Evolutionary conservation across 2,329 filamentous ascomycete species (phyloP).

Genomic region (Paracoccidioides brasiliensis): DNA sequence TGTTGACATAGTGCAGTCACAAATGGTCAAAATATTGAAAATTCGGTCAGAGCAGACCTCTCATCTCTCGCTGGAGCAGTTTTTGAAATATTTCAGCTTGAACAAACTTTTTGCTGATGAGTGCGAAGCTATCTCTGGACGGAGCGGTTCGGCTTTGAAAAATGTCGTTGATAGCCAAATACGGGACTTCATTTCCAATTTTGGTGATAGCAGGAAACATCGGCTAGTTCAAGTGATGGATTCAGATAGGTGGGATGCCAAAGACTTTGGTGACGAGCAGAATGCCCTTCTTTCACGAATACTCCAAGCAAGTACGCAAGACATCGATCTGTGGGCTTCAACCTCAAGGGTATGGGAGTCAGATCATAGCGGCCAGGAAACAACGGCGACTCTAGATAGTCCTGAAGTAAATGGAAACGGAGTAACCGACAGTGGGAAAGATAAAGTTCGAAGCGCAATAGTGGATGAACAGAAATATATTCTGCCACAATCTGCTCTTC

Average conservation of each 20-base stretch:
- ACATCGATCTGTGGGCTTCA: slow-evolving; percentile 43
- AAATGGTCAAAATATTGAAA: slow-evolving; percentile 51
- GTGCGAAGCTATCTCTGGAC: slow-evolving; percentile 52
- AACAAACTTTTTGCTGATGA: slow-evolving; percentile 54
- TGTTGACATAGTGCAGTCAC: slow-evolving; percentile 52
- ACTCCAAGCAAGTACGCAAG: slow-evolving; percentile 45
- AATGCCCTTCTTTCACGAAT: slow-evolving; percentile 40
- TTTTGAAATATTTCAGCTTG: slow-evolving; percentile 49
- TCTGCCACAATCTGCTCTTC: slow-evolving; percentile 68
- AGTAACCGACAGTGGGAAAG: slow-evolving; percentile 32
- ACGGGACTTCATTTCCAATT: slow-evolving; percentile 45
- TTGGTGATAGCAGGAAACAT: slow-evolving; percentile 45
- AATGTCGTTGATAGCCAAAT: slow-evolving; percentile 51
- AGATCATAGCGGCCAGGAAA: slow-evolving; percentile 14
- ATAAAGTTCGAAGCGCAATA: slow-evolving; percentile 56
- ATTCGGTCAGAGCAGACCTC: slow-evolving; percentile 49
- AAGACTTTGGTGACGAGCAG: slow-evolving; percentile 45
- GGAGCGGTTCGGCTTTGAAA: slow-evolving; percentile 47
- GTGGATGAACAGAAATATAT: slow-evolving; percentile 80
- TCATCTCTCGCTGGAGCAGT: slow-evolving; percentile 42
- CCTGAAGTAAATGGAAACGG: slow-evolving; percentile 20
- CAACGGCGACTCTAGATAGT: slow-evolving; percentile 27
- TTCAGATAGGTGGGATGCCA: slow-evolving; percentile 51
- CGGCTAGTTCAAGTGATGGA: slow-evolving; percentile 46
- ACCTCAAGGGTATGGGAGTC: slow-evolving; percentile 39